phyloP scores from a whole-genome alignment of 202 grass and related monocot genomes.

The Hordeum pubiflorum region DNA sequence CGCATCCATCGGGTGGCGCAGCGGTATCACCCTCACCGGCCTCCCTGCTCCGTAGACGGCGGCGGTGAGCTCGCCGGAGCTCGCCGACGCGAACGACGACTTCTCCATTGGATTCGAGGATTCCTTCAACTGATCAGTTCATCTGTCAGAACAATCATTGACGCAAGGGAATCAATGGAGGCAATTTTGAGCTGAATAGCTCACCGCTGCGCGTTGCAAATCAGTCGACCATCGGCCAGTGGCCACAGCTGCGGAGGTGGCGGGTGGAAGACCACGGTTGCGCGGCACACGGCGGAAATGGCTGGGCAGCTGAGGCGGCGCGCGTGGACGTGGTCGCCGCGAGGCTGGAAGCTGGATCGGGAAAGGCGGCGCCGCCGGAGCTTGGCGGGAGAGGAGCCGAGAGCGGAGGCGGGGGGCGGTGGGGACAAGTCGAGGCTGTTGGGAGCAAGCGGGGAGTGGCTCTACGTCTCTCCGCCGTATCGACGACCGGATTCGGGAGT shows the following conservation, averaged over 20 bases:
- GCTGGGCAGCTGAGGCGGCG: neutral
- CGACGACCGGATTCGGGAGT: neutral
- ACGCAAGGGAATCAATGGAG: neutral
- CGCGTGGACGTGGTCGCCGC: neutral
- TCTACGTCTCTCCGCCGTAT: neutral
- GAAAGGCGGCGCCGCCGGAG: neutral
- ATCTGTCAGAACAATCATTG: neutral
- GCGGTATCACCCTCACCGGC: slow-evolving; percentile 60
- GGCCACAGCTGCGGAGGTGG: neutral
- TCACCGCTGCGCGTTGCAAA: neutral
- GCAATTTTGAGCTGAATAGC: neutral
- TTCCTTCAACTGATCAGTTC: neutral
- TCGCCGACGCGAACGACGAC: slow-evolving; percentile 42
- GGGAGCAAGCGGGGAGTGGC: neutral
- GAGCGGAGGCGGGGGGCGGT: neutral
- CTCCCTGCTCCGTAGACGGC: slow-evolving; percentile 23
- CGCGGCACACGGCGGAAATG: neutral
- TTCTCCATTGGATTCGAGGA: slow-evolving; percentile 37
- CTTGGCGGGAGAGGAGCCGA: neutral
- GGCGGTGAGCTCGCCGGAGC: slow-evolving; percentile 24
- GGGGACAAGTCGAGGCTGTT: neutral
- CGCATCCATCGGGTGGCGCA: slow-evolving; percentile 42
- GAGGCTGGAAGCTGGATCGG: neutral
- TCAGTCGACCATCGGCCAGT: neutral
- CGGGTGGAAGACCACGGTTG: neutral